A percentile compares a stretch with the other conserved stretches of the same genome.
Conservation (phyloP, 768 basidiomycete species). For the Scleroderma citrinum region DNA sequence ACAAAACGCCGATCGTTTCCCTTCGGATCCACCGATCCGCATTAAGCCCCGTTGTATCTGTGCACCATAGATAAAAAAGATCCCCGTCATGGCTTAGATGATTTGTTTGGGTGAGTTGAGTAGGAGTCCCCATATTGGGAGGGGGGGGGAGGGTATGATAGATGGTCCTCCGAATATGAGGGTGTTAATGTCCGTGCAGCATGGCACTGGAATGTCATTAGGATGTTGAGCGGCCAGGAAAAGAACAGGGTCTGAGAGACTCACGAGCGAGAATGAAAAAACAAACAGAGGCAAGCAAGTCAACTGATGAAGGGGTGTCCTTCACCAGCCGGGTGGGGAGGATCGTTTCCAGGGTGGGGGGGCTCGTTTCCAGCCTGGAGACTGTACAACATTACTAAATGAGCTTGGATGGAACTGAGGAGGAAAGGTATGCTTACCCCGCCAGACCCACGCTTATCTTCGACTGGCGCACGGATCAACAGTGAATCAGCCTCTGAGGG, state of each 20-base stretch:
- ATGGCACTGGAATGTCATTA: too few species aligned
- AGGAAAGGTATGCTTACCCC: background rate
- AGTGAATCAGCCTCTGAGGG: background rate
- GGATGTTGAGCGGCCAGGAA: too few species aligned
- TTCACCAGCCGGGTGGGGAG: too few species aligned
- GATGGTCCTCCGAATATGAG: too few species aligned
- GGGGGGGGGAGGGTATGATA: background rate
- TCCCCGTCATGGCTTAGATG: too few species aligned
- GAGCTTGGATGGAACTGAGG: background rate
- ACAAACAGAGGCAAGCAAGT: too few species aligned
- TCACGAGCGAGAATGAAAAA: too few species aligned
- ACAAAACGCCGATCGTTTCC: background rate
- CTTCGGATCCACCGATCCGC: background rate
- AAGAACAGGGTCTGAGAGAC: too few species aligned
- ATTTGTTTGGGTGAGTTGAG: background rate
- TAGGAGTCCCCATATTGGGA: background rate
- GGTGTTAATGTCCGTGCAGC: too few species aligned
- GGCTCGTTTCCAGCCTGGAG: background rate
- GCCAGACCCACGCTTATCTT: background rate
- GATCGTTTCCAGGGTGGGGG: background rate
- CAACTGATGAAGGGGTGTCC: too few species aligned
- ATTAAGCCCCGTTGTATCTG: background rate
- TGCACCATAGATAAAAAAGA: background rate
- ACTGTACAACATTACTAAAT: background rate
- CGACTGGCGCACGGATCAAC: background rate